A percentile compares a stretch with the other conserved stretches of the same genome.
These are phyloP conservation scores for Paramyrothecium sp. DNA, from an alignment of 2,329 filamentous ascomycete species.

Conservation along the genomic window DNA sequence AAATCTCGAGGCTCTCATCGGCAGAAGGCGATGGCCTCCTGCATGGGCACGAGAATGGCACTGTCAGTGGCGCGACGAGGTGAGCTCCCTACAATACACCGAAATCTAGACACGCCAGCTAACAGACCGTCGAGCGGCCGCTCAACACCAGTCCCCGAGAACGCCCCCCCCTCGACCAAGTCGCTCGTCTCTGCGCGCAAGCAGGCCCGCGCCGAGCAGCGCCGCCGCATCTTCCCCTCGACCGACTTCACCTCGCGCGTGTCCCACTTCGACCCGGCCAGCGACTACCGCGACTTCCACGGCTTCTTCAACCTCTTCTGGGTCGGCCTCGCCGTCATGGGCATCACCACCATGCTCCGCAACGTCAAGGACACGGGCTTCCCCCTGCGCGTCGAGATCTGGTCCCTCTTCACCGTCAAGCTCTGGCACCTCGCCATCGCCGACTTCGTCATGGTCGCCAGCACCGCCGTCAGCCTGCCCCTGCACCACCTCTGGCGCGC, in stretches of 20 bases:
- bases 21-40: constrained; percentile 32
- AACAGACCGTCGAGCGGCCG: constrained; percentile 57
- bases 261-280: constrained; percentile 91
- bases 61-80: constrained; percentile 45
- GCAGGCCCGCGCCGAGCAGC: constrained; percentile 76
- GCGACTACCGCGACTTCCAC: constrained; percentile 90
- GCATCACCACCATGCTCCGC: constrained; percentile 86
- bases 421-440: constrained; percentile 82
- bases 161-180: constrained; percentile 90
- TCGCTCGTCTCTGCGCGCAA: constrained; percentile 83
- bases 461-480: constrained; percentile 68
- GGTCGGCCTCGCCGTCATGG: constrained; percentile 96
- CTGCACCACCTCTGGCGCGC: constrained; percentile 67
- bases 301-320: constrained; percentile 99
- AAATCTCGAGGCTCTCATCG: constrained; percentile 36
- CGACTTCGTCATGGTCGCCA: constrained; percentile 82
- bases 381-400: constrained; percentile 81
- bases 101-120: background rate
- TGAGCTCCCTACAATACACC: constrained; percentile 16
- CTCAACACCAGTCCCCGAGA: constrained; percentile 79
- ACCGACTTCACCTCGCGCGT: constrained; percentile 88
- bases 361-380: constrained; percentile 94
- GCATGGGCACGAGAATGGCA: constrained; percentile 27
- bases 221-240: constrained; percentile 84
- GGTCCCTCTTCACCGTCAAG: constrained; percentile 84